Evolutionary conservation across 75 land plant species (phyloP).

Genomic region (Picea sitchensis): DNA sequence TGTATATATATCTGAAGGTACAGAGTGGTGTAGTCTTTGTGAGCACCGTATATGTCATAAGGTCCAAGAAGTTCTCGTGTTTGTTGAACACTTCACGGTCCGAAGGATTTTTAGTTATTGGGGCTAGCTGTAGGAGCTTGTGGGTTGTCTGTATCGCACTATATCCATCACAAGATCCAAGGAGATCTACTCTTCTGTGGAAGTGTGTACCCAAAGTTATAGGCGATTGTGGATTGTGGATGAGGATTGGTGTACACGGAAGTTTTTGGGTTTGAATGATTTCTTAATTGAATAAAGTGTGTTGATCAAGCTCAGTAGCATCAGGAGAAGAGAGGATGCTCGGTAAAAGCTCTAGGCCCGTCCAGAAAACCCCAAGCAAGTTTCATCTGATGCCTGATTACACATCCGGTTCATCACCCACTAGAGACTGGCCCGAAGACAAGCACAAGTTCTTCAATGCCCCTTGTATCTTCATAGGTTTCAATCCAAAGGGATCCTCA

Average conservation of each 20-base stretch:
- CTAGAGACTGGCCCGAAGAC: neutral
- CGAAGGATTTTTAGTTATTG: neutral
- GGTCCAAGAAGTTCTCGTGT: neutral
- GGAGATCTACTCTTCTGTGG: neutral
- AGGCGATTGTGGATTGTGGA: neutral
- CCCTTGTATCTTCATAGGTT: constrained; percentile 1
- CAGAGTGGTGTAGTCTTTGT: neutral
- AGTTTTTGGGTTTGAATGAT: neutral
- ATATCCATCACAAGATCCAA: constrained; percentile 2
- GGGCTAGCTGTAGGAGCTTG: neutral
- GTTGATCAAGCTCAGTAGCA: neutral
- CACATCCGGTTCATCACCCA: neutral
- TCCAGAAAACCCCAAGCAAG: constrained; percentile 7
- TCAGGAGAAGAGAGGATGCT: neutral
- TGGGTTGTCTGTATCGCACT: neutral
- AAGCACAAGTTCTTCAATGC: neutral
- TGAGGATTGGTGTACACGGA: neutral
- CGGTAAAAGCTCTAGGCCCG: constrained; percentile 10
- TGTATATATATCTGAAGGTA: too few relatives aligned
- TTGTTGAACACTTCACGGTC: constrained; percentile 4
- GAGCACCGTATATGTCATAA: neutral
- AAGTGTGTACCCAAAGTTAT: neutral
- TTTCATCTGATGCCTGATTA: constrained; percentile 1
- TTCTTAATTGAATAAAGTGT: neutral
- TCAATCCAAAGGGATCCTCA: neutral